These are phyloP conservation scores for Ilyonectria sp. DNA, from an alignment of 2,329 filamentous ascomycete genomes.

Conservation along the genomic window DNA sequence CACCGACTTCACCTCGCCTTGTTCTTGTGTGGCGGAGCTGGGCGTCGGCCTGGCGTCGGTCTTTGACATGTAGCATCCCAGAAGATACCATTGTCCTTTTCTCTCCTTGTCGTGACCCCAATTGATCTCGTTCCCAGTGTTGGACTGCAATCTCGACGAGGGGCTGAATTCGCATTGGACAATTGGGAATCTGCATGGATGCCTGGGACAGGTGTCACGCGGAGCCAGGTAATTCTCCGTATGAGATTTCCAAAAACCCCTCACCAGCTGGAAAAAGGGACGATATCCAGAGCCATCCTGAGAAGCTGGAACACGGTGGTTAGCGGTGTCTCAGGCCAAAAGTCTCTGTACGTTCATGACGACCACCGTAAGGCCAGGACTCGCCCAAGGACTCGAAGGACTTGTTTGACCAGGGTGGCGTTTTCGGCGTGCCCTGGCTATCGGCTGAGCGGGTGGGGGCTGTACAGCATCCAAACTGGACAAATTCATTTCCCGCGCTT, in stretches of 20 bases:
- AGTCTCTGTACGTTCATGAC: slow-evolving; percentile 7
- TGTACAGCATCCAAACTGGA: background rate
- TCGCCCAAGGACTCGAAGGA: background rate
- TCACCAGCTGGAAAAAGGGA: background rate
- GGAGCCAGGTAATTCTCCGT: background rate
- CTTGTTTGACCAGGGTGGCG: background rate
- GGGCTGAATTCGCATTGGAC: background rate
- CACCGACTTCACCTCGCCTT: no score
- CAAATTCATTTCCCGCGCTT: background rate
- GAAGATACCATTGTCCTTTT: background rate
- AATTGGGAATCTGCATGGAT: background rate
- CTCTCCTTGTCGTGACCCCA: background rate
- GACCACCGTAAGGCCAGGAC: slow-evolving; percentile 8
- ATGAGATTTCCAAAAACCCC: background rate
- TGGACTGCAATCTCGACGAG: background rate
- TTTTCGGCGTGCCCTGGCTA: background rate
- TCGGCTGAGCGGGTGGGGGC: background rate
- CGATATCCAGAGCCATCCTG: background rate
- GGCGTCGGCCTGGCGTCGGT: no score
- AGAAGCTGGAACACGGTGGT: background rate
- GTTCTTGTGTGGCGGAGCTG: no score
- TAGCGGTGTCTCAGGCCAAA: slow-evolving; percentile 8
- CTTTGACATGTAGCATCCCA: no score
- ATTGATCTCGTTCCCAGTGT: background rate
- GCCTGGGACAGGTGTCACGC: background rate